Evolutionary conservation across 2,329 filamentous ascomycete genomes (phyloP).

Genomic region (Colletotrichum incanum): DNA sequence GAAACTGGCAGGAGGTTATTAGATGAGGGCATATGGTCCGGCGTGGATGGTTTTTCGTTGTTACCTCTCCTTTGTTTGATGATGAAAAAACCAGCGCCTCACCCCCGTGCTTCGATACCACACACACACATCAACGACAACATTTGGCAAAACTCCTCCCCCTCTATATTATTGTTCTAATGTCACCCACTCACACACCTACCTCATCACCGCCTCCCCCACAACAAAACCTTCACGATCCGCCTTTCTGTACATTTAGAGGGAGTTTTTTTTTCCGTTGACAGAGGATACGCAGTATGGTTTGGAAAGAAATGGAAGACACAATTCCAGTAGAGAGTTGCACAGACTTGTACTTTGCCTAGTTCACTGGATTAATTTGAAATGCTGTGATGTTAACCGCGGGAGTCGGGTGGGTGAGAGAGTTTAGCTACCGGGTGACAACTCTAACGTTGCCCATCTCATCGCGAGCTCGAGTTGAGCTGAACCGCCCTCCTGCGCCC

Average conservation of each 20-base stretch:
- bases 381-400: not conserved
- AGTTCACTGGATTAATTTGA: not conserved
- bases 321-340: conserved; percentile 44
- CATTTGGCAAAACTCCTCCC: conserved; percentile 36
- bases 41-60: conserved; percentile 23
- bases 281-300: conserved; percentile 41
- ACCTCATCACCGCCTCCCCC: not conserved
- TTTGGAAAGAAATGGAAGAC: conserved; percentile 44
- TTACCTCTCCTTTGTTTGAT: conserved; percentile 19
- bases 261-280: conserved; percentile 37
- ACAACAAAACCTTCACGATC: conserved; percentile 33
- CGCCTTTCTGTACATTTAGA: conserved; percentile 44
- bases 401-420: not conserved
- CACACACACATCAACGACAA: conserved; percentile 20
- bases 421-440: conserved; percentile 23
- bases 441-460: conserved; percentile 1
- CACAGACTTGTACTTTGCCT: conserved; percentile 20
- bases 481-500: not conserved
- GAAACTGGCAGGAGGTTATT: conserved; percentile 13
- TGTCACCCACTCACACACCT: conserved; percentile 27
- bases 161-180: conserved; percentile 44
- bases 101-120: conserved; percentile 35
- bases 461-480: not conserved
- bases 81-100: conserved; percentile 31
- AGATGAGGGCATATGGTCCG: conserved; percentile 19